A percentile compares a stretch with the other conserved stretches of the same genome.
phyloP scores from a whole-genome alignment of 768 basidiomycete genomes.

The Boletus patriciae region DNA sequence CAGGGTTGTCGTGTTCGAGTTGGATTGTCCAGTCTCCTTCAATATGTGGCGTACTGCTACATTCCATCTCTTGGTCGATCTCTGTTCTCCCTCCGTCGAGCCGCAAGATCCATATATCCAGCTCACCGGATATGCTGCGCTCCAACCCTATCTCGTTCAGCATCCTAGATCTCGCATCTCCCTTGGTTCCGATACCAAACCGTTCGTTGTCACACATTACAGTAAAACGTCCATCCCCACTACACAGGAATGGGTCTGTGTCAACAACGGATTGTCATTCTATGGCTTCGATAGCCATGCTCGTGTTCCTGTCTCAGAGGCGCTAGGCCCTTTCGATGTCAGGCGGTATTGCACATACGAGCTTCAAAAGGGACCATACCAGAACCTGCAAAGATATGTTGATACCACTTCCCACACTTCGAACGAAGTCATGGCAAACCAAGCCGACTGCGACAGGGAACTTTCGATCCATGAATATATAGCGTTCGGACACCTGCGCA shows the following conservation, averaged over 20 bases:
- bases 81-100: constrained; percentile 26
- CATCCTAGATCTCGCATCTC: constrained; percentile 23
- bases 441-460: constrained; percentile 40
- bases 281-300: constrained; percentile 29
- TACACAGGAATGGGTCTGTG: constrained; percentile 18
- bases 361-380: constrained; percentile 36
- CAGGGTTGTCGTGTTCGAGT: constrained; percentile 42
- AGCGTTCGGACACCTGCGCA: constrained; percentile 44
- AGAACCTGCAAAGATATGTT: constrained; percentile 37
- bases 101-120: constrained; percentile 6
- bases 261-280: constrained; percentile 36
- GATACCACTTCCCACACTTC: constrained; percentile 38
- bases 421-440: constrained; percentile 44
- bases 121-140: constrained; percentile 11
- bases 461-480: constrained; percentile 45
- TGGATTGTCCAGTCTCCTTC: constrained; percentile 40
- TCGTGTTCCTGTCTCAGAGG: constrained; percentile 13
- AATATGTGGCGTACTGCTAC: constrained; percentile 45
- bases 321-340: constrained; percentile 17
- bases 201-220: constrained; percentile 19
- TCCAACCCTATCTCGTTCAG: constrained; percentile 9
- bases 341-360: constrained; percentile 31
- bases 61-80: constrained; percentile 37
- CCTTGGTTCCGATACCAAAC: constrained; percentile 23
- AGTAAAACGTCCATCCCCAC: constrained; percentile 11